Base-by-base conservation (phyloP, 2,329 filamentous ascomycete genomes). In the Fusarium liriodendri region DNA sequence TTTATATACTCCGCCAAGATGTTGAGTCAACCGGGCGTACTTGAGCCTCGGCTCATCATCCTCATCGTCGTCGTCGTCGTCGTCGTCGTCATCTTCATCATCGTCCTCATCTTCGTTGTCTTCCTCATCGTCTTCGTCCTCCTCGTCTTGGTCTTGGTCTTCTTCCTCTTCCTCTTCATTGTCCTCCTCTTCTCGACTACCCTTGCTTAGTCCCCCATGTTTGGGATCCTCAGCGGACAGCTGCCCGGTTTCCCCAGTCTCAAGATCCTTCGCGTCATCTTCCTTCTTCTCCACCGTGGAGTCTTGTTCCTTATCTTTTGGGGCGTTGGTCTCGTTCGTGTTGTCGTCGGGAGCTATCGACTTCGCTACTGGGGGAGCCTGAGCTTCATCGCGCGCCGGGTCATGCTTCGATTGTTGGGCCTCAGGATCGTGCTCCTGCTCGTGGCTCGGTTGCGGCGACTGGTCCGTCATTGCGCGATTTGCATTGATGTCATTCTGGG, bases 21-120 rank as follows among this genome's bases (percentile, higher is more conserved):
- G 92, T 70, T 92, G 92, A 9, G 97, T 98, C 76, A 98, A 85
- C 58, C 95, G 93, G 60, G 93, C 93, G 82, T 98, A 98, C 84
- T 99, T 99, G 78, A 99, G 89, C 79, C 92, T 93, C 32, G 97
- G 97, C 83, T 98, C 96, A 20, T 98, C 96, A 7, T 98, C 95
- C 4, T 97, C 95, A 0, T 95, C 94, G 0, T 97, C 94, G 0
- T 93, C 92, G 0, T 94, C 92, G 0, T 95, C 93, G 0, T 92
- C 91, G 0, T 91, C 89, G 0, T 91, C 90, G 0, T 90, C 89
- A 0, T 90, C 89, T 0, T 87, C 86, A 0, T 86, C 87, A 0
- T 86, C 85, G 0, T 87, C 87, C 0, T 85, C 83, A 0, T 83
- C 83, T 0, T 82, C 82, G 0, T 83, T 81, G 0, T 80, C 81